Evolutionary conservation across 257 asterid species (phyloP), one percentile per base, ranked within the genome.

Genomic region (Thymus mandschuricus): DNA sequence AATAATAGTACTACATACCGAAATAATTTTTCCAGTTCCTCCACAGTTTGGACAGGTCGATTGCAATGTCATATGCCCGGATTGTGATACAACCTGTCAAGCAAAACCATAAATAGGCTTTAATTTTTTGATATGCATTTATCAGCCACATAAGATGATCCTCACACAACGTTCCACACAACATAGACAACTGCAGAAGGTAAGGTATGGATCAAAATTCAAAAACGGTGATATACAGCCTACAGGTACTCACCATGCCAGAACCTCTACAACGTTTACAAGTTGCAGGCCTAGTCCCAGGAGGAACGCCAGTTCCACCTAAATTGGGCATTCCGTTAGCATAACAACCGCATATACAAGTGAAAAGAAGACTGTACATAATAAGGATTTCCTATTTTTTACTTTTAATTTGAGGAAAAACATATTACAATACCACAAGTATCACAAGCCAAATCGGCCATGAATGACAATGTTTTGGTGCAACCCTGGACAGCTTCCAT

Each of bases 401-500:
- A 61, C 12, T 12, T 48, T 35, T 35, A 35, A 35, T 35, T 46
- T 70, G 2, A 35, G 35, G 74, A 41, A 69, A 58, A 11, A 52
- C n/a, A 74, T 15, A 48, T 60, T n/a, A 61, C 58, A 55, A 31
- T 89, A 94, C 99, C 96, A 76, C 99, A 94, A 75, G 95, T 63
- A 81, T 69, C 74, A 69, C 99, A 91, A 67, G 85, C 83, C 83
- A 88, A 69, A 71, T 89, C 96, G 54, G 97, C 86, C 57, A 75
- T 49, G 82, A 91, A 69, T 28, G 89, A 83, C 51, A 94, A 59
- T 33, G 92, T 91, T 81, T 84, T 94, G 81, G 80, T 11, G 90
- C 99, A 94, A 66, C 97, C 97, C 80, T 91, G 96, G 72, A 94
- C 88, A 75, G 99, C 99, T 83, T 94, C 97, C 97, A 94, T 94